These are phyloP conservation scores for Cryptococcus maquisensis DNA, from an alignment of 1,284 basidiomycete species.

Conservation along the genomic window DNA sequence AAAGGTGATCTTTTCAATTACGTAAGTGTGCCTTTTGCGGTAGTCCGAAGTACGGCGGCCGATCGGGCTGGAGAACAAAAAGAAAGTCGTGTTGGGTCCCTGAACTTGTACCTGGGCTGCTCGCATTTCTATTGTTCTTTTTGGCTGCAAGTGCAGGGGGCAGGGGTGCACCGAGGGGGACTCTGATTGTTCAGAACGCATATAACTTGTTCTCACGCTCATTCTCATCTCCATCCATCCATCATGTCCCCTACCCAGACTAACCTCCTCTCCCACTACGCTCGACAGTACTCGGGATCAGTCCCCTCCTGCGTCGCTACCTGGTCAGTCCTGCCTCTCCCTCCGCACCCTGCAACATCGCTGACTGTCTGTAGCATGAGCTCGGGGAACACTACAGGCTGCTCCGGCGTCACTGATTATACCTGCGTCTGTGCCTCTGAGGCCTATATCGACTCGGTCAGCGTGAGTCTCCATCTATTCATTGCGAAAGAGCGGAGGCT, in stretches of 20 bases:
- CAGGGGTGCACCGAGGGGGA: too few species aligned
- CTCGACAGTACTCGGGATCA: background rate
- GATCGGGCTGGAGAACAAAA: too few species aligned
- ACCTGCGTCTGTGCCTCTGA: constrained; percentile 21
- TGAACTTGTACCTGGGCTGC: too few species aligned
- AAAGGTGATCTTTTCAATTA: too few species aligned
- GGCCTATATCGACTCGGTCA: constrained; percentile 17
- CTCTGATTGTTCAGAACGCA: too few species aligned
- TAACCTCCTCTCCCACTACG: background rate
- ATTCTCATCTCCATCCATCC: background rate
- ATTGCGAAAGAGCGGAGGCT: background rate
- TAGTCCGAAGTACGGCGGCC: too few species aligned
- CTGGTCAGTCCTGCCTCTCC: background rate
- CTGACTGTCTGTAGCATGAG: constrained; percentile 13
- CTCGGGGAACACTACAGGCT: constrained; percentile 12
- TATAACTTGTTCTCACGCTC: background rate
- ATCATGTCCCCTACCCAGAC: background rate
- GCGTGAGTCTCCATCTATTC: constrained; percentile 11
- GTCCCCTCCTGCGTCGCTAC: background rate
- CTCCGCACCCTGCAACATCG: background rate
- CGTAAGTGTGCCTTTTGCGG: too few species aligned
- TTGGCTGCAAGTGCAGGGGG: too few species aligned
- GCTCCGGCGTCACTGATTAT: constrained; percentile 13
- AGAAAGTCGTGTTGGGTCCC: too few species aligned
- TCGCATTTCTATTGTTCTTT: too few species aligned